These are phyloP conservation scores for Fomitopsis betulina DNA, from an alignment of 1,284 basidiomycete species.

Conservation along the genomic window DNA sequence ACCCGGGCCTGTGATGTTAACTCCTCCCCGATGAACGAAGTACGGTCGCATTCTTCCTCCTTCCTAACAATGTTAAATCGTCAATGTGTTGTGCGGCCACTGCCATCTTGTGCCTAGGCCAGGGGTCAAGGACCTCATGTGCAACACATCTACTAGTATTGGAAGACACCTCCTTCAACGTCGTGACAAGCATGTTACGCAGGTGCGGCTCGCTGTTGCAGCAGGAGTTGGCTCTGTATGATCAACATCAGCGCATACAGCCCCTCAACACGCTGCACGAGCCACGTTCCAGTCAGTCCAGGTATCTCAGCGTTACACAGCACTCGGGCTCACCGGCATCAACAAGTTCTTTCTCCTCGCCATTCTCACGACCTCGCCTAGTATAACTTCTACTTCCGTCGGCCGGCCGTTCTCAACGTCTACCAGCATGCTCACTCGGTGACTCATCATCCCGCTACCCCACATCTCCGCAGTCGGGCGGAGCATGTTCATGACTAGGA, in stretches of 20 bases:
- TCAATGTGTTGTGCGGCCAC: too few species aligned
- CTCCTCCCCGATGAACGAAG: too few species aligned
- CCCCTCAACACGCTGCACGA: constrained; percentile 43
- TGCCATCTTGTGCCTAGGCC: too few species aligned
- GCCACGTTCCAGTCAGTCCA: neutral
- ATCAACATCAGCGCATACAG: constrained; percentile 46
- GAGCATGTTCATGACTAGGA: constrained; percentile 35
- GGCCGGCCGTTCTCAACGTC: constrained; percentile 49
- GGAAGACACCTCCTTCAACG: too few species aligned
- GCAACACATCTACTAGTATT: too few species aligned
- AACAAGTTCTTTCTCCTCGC: constrained; percentile 41
- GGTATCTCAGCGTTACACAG: neutral
- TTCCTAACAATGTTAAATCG: too few species aligned
- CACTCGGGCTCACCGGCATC: constrained; percentile 42
- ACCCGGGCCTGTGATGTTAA: too few species aligned
- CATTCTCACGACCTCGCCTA: constrained; percentile 59
- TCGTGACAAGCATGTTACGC: neutral
- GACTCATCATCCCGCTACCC: constrained; percentile 35
- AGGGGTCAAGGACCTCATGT: too few species aligned
- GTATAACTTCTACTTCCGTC: constrained; percentile 61
- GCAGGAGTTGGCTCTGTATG: constrained; percentile 45
- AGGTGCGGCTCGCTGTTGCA: neutral
- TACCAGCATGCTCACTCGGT: constrained; percentile 57
- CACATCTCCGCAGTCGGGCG: constrained; percentile 35
- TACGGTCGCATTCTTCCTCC: too few species aligned